Conservation (phyloP, 1,139 yeast species). For the Hemisphaericaspora xylanilytica region DNA sequence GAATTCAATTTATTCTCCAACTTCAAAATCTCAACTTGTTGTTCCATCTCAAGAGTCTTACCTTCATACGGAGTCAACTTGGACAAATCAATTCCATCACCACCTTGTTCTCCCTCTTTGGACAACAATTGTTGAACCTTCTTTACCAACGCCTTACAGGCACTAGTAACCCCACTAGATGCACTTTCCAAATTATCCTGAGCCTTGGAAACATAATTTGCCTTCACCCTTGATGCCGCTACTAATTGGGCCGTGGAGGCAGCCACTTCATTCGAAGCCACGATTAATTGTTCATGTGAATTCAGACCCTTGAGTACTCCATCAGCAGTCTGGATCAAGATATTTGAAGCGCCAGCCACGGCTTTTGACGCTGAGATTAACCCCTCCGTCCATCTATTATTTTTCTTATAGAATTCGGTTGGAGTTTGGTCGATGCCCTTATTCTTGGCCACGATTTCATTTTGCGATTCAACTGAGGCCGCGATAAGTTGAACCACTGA, state of each 20-base stretch:
- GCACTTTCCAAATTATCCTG: constrained; percentile 75
- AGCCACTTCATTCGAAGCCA: constrained; percentile 89
- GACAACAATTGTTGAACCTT: constrained; percentile 65
- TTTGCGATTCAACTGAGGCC: constrained; percentile 80
- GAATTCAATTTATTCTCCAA: constrained; percentile 68
- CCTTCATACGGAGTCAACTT: constrained; percentile 76
- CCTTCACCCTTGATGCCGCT: constrained; percentile 88
- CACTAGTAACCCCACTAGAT: constrained; percentile 65
- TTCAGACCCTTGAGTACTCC: constrained; percentile 67
- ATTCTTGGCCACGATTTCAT: constrained; percentile 75
- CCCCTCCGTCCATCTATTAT: constrained; percentile 94
- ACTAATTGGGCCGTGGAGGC: constrained; percentile 92
- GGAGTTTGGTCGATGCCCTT: constrained; percentile 58
- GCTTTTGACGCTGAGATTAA: constrained; percentile 87
- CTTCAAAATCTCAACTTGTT: constrained; percentile 85
- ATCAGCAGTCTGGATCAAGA: constrained; percentile 80
- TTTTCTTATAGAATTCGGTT: constrained; percentile 81
- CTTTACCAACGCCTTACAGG: constrained; percentile 69
- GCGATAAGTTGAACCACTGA: constrained; percentile 71
- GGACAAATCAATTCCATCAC: constrained; percentile 56
- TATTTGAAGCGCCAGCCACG: constrained; percentile 80
- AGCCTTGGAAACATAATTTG: constrained; percentile 71
- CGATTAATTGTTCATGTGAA: constrained; percentile 81
- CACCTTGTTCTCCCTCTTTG: constrained; percentile 25
- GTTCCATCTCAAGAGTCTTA: constrained; percentile 88